Evolutionary conservation across 495 filamentous ascomycete species (phyloP).

Genomic region (Letharia lupina): DNA sequence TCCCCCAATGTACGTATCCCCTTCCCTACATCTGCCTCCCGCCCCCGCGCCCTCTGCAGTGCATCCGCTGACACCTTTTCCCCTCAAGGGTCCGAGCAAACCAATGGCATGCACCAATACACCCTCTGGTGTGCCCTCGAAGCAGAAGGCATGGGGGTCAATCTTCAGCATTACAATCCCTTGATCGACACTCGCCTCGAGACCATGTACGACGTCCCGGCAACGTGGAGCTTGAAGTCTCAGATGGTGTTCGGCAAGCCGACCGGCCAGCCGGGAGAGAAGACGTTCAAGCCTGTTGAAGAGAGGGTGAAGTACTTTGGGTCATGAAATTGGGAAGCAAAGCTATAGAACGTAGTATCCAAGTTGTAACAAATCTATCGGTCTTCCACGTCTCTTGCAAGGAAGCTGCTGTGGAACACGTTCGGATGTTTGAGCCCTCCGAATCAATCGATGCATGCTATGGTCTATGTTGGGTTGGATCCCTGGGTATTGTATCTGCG

Average conservation of each 20-base stretch:
- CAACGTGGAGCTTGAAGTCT: slow-evolving; percentile 39
- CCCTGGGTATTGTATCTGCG: slow-evolving; percentile 13
- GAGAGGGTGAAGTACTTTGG: slow-evolving; percentile 35
- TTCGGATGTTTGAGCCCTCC: background rate
- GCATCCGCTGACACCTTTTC: background rate
- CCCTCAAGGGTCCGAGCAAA: slow-evolving; percentile 38
- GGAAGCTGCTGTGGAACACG: background rate
- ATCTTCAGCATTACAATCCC: slow-evolving; percentile 51
- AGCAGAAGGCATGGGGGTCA: slow-evolving; percentile 44
- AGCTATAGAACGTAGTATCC: background rate
- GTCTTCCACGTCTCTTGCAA: background rate
- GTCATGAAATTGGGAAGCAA: slow-evolving; percentile 4
- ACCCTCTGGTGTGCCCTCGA: slow-evolving; percentile 47
- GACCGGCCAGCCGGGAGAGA: slow-evolving; percentile 31
- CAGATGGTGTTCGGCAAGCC: slow-evolving; percentile 47
- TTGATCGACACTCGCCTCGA: slow-evolving; percentile 39
- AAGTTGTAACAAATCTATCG: background rate
- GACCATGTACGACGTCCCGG: slow-evolving; percentile 40
- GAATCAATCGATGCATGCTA: background rate
- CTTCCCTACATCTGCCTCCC: background rate
- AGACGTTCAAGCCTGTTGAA: slow-evolving; percentile 34
- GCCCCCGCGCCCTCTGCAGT: no score
- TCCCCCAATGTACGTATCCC: slow-evolving; percentile 30
- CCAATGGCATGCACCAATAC: slow-evolving; percentile 50
- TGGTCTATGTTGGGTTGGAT: background rate